Conservation (phyloP, 73 alveolate species). For the Breviolum minutum region DNA sequence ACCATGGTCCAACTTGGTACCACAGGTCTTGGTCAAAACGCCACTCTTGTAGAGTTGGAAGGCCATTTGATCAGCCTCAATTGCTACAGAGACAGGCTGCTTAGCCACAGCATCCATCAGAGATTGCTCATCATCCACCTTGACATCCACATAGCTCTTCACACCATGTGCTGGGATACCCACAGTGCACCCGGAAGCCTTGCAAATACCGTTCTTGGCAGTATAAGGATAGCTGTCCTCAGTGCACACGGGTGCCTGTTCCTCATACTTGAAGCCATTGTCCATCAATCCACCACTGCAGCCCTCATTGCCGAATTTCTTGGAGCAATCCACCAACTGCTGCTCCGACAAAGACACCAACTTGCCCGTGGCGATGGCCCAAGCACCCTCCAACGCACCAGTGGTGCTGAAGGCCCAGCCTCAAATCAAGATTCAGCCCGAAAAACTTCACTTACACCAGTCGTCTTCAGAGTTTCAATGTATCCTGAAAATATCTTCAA, state of each 20-base stretch:
- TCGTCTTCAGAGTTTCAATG: conserved; percentile 96
- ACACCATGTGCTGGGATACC: conserved; percentile 52
- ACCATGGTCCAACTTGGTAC: conserved; percentile 97
- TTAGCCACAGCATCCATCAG: conserved; percentile 83
- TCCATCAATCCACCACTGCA: conserved; percentile 98
- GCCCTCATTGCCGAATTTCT: conserved; percentile 95
- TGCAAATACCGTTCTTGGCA: conserved; percentile 97
- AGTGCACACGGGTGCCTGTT: conserved; percentile 95
- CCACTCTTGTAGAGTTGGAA: conserved; percentile 97
- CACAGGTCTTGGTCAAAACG: conserved; percentile 96
- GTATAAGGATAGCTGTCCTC: conserved; percentile 97
- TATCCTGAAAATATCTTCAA: no score
- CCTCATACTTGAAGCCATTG: conserved; percentile 96
- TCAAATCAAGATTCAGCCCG: conserved; percentile 96
- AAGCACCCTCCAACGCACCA: conserved; percentile 98
- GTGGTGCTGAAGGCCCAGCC: conserved; percentile 99
- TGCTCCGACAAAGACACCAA: conserved; percentile 97
- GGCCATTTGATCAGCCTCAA: conserved; percentile 96
- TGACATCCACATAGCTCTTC: conserved; percentile 95
- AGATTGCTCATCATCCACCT: conserved; percentile 96
- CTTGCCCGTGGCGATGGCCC: conserved; percentile 96
- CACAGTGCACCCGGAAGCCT: conserved; percentile 72
- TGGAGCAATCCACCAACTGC: conserved; percentile 98
- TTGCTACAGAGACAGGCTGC: conserved; percentile 97
- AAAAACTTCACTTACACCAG: conserved; percentile 97